Evolutionary conservation across 306 rosid genomes (phyloP).

Genomic region (Vicia sativa): DNA sequence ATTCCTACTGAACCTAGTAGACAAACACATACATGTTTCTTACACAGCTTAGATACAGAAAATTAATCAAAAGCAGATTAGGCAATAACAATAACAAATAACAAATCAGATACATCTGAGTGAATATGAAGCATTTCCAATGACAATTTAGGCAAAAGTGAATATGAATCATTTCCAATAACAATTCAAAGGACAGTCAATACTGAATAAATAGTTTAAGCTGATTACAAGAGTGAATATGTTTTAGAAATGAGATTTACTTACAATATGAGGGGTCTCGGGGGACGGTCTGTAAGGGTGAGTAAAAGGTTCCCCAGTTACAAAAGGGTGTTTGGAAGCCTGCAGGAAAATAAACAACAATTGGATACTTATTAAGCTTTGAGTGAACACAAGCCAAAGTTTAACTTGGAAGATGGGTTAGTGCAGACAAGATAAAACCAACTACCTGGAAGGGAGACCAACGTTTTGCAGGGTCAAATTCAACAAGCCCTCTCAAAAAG

Average conservation of each 20-base stretch:
- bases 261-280: constrained; percentile 90
- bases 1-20: neutral
- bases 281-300: constrained; percentile 82
- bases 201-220: constrained; percentile 25
- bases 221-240: constrained; percentile 21
- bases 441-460: constrained; percentile 98
- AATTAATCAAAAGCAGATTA: neutral
- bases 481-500: constrained; percentile 93
- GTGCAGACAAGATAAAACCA: constrained; percentile 7
- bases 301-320: constrained; percentile 96
- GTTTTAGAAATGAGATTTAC: constrained; percentile 43
- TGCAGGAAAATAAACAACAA: constrained; percentile 51
- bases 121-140: too few relatives aligned
- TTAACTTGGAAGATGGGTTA: constrained; percentile 19
- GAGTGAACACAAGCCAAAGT: constrained; percentile 38
- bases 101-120: constrained; percentile 11
- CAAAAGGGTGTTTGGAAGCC: constrained; percentile 99
- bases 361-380: constrained; percentile 37
- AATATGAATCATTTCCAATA: neutral
- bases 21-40: constrained; percentile 5
- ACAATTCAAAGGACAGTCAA: constrained; percentile 11
- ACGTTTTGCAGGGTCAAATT: constrained; percentile 94
- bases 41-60: neutral
- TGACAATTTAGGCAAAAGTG: too few relatives aligned
- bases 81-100: neutral